Percentiles rank a stretch among this genome's conserved stretches.
Conservation (phyloP, 2,329 filamentous ascomycete species). For the Chalaropsis ovoidea region DNA sequence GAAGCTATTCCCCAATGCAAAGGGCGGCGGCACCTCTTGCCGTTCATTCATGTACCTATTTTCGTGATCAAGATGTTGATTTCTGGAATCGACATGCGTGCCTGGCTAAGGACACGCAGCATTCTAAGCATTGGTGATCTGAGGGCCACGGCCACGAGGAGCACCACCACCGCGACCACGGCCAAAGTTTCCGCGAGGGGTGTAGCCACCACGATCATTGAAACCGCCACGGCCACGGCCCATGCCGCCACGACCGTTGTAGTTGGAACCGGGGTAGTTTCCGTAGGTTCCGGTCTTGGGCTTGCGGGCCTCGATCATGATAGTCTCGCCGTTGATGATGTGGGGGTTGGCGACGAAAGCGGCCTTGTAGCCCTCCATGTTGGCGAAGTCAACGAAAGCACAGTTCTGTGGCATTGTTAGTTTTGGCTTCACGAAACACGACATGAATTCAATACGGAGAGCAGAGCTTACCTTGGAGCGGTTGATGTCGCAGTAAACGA, state of each 20-base stretch:
- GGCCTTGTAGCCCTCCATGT: slow-evolving; percentile 67
- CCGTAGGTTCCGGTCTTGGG: slow-evolving; percentile 62
- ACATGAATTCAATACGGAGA: background rate
- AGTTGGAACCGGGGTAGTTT: slow-evolving; percentile 54
- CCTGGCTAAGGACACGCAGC: slow-evolving; percentile 11
- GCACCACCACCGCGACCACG: slow-evolving; percentile 58
- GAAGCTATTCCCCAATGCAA: background rate
- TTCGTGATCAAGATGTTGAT: slow-evolving; percentile 1
- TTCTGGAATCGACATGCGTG: slow-evolving; percentile 10
- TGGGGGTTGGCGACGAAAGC: slow-evolving; percentile 80
- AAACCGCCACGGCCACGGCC: slow-evolving; percentile 57
- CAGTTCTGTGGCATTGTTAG: slow-evolving; percentile 57
- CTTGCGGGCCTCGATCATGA: slow-evolving; percentile 82
- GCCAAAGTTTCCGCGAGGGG: slow-evolving; percentile 49
- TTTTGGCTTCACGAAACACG: background rate
- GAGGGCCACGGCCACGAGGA: slow-evolving; percentile 53
- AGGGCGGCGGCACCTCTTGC: background rate
- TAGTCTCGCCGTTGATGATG: slow-evolving; percentile 67
- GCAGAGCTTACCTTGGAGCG: slow-evolving; percentile 60
- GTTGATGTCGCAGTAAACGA: slow-evolving; percentile 68
- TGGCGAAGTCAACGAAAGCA: slow-evolving; percentile 90
- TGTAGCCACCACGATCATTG: slow-evolving; percentile 50
- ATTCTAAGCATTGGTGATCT: slow-evolving; percentile 43
- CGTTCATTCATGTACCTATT: background rate
- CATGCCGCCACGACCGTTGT: slow-evolving; percentile 48